Evolutionary conservation across 768 basidiomycete species (phyloP).

Genomic region (Tylopilus balloui): DNA sequence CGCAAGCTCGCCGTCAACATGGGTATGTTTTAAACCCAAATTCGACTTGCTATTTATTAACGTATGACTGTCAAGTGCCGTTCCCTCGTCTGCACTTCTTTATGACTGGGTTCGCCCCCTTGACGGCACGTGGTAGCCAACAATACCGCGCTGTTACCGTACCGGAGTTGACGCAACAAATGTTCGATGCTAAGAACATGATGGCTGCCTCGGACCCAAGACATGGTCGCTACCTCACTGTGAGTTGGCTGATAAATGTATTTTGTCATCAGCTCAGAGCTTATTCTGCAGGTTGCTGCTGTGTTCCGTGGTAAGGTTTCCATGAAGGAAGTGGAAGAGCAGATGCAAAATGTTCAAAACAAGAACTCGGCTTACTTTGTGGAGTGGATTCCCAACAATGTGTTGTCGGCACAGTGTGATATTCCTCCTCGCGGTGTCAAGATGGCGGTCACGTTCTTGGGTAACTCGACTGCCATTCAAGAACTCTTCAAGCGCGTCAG

Average conservation of each 20-base stretch:
- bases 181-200: conserved; percentile 99
- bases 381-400: conserved; percentile 99
- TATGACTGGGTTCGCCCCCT: conserved; percentile 93
- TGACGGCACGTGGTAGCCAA: conserved; percentile 91
- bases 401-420: conserved; percentile 96
- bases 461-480: conserved; percentile 96
- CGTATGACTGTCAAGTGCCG: conserved; percentile 53
- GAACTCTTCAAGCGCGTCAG: conserved; percentile 98
- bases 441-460: conserved; percentile 97
- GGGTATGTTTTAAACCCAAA: conserved; percentile 50
- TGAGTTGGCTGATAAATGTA: conserved; percentile 32
- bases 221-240: conserved; percentile 96
- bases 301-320: conserved; percentile 99
- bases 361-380: conserved; percentile 99
- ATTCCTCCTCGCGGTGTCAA: conserved; percentile 93
- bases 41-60: neutral
- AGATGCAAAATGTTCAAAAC: conserved; percentile 96
- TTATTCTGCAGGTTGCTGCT: conserved; percentile 63
- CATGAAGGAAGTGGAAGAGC: conserved; percentile 99
- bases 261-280: neutral
- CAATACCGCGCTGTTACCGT: conserved; percentile 97
- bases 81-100: conserved; percentile 99
- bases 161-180: conserved; percentile 96
- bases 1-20: conserved; percentile 99
- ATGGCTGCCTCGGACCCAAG: conserved; percentile 98